A percentile compares a stretch with the other conserved stretches of the same genome.
These are phyloP conservation scores for Neofusicoccum umdonicola DNA, from an alignment of 2,329 filamentous ascomycete genomes.

Conservation along the genomic window DNA sequence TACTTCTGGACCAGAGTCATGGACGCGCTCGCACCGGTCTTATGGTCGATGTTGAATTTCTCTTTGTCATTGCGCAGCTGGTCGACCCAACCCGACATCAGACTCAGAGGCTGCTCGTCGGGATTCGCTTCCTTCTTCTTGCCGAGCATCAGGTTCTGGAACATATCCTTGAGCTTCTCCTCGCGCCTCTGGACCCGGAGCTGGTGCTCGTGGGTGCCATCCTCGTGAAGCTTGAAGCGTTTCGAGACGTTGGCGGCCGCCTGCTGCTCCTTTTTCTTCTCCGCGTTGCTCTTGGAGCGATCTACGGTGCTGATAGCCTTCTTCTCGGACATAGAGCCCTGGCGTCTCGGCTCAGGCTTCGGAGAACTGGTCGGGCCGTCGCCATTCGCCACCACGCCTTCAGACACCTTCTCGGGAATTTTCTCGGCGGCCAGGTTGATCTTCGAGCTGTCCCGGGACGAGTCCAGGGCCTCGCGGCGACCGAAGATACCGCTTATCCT, in stretches of 20 bases:
- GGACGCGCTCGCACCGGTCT: slow-evolving; percentile 69
- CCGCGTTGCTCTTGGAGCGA: slow-evolving; percentile 19
- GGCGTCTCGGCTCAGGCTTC: slow-evolving; percentile 31
- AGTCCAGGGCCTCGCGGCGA: slow-evolving; percentile 25
- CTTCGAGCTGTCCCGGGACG: slow-evolving; percentile 28
- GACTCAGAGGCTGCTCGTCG: slow-evolving; percentile 76
- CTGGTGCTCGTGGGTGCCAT: slow-evolving; percentile 80
- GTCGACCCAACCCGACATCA: slow-evolving; percentile 96
- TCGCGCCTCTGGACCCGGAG: slow-evolving; percentile 88
- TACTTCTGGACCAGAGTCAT: slow-evolving; percentile 91
- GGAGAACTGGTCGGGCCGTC: slow-evolving; percentile 23
- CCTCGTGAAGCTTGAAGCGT: slow-evolving; percentile 58
- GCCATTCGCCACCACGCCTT: slow-evolving; percentile 28
- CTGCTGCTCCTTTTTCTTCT: slow-evolving; percentile 28
- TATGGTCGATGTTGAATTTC: slow-evolving; percentile 70
- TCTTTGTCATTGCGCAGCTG: slow-evolving; percentile 87
- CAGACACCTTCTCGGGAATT: slow-evolving; percentile 28
- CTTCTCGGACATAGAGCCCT: slow-evolving; percentile 29
- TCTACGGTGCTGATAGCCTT: slow-evolving; percentile 5
- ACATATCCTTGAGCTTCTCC: slow-evolving; percentile 91
- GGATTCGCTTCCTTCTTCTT: slow-evolving; percentile 73
- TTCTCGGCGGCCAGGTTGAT: slow-evolving; percentile 19
- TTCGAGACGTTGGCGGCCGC: slow-evolving; percentile 27
- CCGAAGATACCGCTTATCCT: slow-evolving; percentile 42
- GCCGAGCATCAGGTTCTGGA: slow-evolving; percentile 76